phyloP scores from a whole-genome alignment of 2,329 filamentous ascomycete species.

The Aspergillus ibericus region DNA sequence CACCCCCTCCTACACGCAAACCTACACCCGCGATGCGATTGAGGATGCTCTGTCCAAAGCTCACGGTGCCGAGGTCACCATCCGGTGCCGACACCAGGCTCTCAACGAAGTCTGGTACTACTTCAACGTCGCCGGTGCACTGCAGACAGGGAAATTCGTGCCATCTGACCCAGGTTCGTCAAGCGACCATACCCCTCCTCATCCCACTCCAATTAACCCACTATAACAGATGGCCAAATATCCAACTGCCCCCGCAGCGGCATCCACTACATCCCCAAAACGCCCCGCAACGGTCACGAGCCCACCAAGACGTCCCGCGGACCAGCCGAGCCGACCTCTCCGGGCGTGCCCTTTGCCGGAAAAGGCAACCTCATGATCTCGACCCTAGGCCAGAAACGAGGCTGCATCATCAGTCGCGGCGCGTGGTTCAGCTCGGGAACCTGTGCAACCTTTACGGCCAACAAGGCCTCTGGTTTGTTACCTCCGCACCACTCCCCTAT shows the following conservation, averaged over 20 bases:
- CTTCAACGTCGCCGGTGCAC: conserved; percentile 58
- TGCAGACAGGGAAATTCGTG: conserved; percentile 38
- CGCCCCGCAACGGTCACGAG: conserved; percentile 35
- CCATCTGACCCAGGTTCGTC: conserved; percentile 36
- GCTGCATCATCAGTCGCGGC: conserved; percentile 67
- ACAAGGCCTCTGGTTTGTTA: conserved; percentile 31
- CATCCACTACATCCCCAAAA: conserved; percentile 66
- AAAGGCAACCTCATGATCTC: conserved; percentile 61
- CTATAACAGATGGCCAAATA: conserved; percentile 52
- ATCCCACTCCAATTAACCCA: background rate
- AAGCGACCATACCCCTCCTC: background rate
- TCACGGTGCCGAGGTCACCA: conserved; percentile 57
- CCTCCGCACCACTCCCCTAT: background rate
- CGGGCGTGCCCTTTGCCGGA: conserved; percentile 53
- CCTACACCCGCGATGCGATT: conserved; percentile 61
- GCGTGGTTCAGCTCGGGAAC: conserved; percentile 68
- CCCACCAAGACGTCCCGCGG: conserved; percentile 37
- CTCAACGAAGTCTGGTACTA: conserved; percentile 62
- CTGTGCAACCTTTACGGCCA: conserved; percentile 58
- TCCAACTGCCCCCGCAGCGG: conserved; percentile 63
- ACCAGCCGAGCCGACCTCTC: conserved; percentile 31
- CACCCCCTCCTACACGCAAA: conserved; percentile 51
- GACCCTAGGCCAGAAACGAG: conserved; percentile 38
- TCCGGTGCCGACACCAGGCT: conserved; percentile 55
- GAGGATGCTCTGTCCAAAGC: conserved; percentile 57